These are phyloP conservation scores for Anisodus tanguticus DNA, from an alignment of 257 asterid species.

Conservation along the genomic window DNA sequence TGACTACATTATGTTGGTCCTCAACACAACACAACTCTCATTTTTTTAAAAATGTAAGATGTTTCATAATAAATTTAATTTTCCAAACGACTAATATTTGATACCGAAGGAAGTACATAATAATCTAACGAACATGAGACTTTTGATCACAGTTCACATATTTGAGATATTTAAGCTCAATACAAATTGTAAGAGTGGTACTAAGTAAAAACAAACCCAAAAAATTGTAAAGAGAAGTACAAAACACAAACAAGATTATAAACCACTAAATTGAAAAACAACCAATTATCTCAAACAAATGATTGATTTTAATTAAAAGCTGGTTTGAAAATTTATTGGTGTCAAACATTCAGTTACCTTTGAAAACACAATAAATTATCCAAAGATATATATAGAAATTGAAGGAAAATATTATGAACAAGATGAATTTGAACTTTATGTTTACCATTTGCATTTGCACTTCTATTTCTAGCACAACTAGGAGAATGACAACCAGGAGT, in stretches of 20 bases:
- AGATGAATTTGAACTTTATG: neutral
- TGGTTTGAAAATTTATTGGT: conserved; percentile 7
- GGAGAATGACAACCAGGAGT: neutral
- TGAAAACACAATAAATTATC: neutral
- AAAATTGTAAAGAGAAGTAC: neutral
- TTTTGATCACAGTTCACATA: no score
- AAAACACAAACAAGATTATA: neutral
- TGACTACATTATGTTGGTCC: no score
- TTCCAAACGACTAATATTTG: no score
- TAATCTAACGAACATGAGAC: no score
- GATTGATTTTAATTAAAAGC: neutral
- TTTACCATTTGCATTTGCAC: neutral
- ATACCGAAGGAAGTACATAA: no score
- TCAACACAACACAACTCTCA: no score
- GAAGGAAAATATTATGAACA: neutral
- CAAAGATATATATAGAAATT: neutral
- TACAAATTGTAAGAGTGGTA: no score
- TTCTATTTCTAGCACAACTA: neutral
- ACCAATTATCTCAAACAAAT: conserved; percentile 3
- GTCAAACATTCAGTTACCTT: neutral
- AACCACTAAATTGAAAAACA: neutral
- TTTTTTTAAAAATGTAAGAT: no score
- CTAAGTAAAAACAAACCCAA: no score
- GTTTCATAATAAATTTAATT: no score
- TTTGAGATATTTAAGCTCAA: no score